Evolutionary conservation across 2,329 filamentous ascomycete species (phyloP), one percentile per base, ranked within the genome.

Genomic region (Colletotrichum karsti): DNA sequence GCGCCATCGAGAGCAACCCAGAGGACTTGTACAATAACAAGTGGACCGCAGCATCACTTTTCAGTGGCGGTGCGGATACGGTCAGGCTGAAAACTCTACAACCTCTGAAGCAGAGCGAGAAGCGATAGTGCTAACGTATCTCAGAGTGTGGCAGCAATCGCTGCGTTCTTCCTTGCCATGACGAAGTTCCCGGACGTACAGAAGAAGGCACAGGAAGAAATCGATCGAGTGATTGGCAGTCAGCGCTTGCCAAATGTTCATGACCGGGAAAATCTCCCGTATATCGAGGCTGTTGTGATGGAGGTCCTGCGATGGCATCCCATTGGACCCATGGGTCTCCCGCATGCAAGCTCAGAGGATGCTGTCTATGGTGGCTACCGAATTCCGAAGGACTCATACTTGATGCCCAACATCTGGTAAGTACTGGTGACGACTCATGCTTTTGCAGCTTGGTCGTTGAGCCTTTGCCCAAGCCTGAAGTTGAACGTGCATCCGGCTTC

Each of bases 261-360:
- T 22, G 87, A 90, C 70, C 78, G 80, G 28, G 75, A 78, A 0
- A 75, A 78, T 3, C 72, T 90, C 7, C 86, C 86, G 0, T 90
- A 89, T 71, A 74, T 89, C 30, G 79, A 81, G 26, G 84, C 84
- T 1, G 79, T 87, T 10, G 80, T 88, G 22, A 87, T 88, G 67
- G 88, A 90, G 70, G 81, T 84, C 2, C 74, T 88, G 7, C 80
- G 87, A 2, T 89, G 87, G 85, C 80, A 86, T 7, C 85, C 87
- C 0, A 83, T 87, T 0, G 81, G 82, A 10, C 83, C 85, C 46
- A 81, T 87, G 56, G 63, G 44, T 2, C 35, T 85, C 3, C 74
- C 79, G 0, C 80, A 83, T 64, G 72, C 76, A 3, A 79, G 82
- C 1, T 72, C 76, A 3, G 76, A 65, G 28, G 66, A 64, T 1